phyloP scores from a whole-genome alignment of 805 yeast species.

The Yamadazyma ubonensis region DNA sequence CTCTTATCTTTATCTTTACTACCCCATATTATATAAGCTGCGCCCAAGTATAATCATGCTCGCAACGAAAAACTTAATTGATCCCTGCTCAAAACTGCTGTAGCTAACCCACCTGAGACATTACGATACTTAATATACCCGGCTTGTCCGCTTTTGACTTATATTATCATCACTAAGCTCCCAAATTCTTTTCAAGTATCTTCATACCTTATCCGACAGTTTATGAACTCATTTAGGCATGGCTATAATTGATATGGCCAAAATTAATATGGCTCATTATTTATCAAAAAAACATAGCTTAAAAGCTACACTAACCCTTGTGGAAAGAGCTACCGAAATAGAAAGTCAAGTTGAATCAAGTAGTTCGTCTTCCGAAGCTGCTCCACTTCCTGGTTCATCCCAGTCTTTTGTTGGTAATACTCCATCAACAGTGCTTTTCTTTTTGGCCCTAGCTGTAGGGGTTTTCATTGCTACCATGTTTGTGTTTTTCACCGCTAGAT shows the following conservation, averaged over 20 bases:
- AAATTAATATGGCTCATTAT: too few relatives aligned
- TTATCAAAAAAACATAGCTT: too few relatives aligned
- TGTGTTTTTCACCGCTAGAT: conserved; percentile 58
- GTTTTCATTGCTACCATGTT: conserved; percentile 55
- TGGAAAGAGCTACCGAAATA: conserved; percentile 1
- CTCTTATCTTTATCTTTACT: not conserved
- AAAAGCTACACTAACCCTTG: not conserved
- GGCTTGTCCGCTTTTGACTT: too few relatives aligned
- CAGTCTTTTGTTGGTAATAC: conserved; percentile 42
- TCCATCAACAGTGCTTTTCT: conserved; percentile 64
- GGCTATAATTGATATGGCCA: too few relatives aligned
- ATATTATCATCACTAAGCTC: too few relatives aligned
- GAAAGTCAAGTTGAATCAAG: not conserved
- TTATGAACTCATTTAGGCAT: too few relatives aligned
- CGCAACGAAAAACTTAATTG: not conserved
- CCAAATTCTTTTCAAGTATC: too few relatives aligned
- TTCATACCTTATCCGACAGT: too few relatives aligned
- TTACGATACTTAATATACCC: too few relatives aligned
- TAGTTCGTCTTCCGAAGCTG: not conserved
- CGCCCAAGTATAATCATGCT: not conserved
- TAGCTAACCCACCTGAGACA: too few relatives aligned
- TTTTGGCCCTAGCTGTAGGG: conserved; percentile 63
- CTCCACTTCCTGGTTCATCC: conserved; percentile 6
- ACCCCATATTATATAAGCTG: conserved; percentile 1
- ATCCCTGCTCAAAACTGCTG: conserved; percentile 1